Base-by-base conservation (phyloP, 345 rosid genomes). In the Toxicodendron radicans region DNA sequence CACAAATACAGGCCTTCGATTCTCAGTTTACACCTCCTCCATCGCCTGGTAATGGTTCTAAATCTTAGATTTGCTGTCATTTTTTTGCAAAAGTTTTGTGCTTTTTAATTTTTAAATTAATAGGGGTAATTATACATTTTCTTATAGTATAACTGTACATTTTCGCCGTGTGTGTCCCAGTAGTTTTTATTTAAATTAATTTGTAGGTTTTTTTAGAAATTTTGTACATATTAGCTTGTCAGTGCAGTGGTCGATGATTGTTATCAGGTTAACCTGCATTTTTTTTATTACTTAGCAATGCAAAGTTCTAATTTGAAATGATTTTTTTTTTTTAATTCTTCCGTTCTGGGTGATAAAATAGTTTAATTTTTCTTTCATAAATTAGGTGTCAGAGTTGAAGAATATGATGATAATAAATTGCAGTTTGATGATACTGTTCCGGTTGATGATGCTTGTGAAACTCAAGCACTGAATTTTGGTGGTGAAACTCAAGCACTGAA, bases 401-500 rank as follows among this genome's bases (percentile, higher is more conserved):
- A 75, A 18, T 54, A 24, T 30, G 77, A 71, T 43, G 76, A 48
- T 56, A 59, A 60, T 10, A 54, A 68, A 59, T 58, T n/a, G 23
- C 68, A 5, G 23, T 67, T 64, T 33, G 73, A 75, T 72, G 84
- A 83, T 68, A 79, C 64, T 46, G 64, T 72, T 60, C 66, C 72
- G 4, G 73, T 68, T 71, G 81, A 82, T 13, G 83, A 73, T 58
- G 79, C 60, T 13, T 79, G 58, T 30, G 85, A 82, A 79, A 82
- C 87, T 43, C 87, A 82, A 71, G 68, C 64, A 8, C 13, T 75
- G 38, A 24, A n/a, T 13, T 65, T 27, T 58, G 79, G 57, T 13
- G 78, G 58, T 30, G 86, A 82, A 79, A 82, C 87, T 43, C 87
- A 82, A 71, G 68, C 64, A 8, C 13, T 77, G 38, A 24, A n/a